Percentiles rank a stretch among this genome's conserved stretches.
Conservation (phyloP, 1,139 yeast genomes). For the Hansenula sp. region DNA sequence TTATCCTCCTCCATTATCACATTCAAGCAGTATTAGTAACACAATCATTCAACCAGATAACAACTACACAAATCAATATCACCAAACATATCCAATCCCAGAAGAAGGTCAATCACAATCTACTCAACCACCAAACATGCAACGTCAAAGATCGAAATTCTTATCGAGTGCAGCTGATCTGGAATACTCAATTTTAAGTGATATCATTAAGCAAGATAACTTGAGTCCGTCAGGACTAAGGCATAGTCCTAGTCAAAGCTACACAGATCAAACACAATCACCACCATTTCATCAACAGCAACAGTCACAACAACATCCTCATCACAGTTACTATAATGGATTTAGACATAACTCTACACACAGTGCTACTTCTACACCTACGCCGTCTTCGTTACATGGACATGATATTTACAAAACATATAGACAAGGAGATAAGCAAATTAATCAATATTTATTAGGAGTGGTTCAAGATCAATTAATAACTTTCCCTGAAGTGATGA, state of each 20-base stretch:
- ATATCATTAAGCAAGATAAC: constrained; percentile 54
- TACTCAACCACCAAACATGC: not conserved
- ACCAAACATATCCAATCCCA: not conserved
- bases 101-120: not conserved
- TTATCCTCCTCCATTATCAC: constrained; percentile 12
- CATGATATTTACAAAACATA: constrained; percentile 20
- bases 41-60: not conserved
- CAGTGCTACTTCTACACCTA: constrained; percentile 13
- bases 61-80: not conserved
- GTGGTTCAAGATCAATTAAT: constrained; percentile 26
- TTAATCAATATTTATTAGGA: constrained; percentile 60
- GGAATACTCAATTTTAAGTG: constrained; percentile 76
- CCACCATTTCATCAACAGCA: not conserved
- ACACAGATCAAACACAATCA: constrained; percentile 3
- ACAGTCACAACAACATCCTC: not conserved
- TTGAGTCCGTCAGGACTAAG: constrained; percentile 15
- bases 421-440: constrained; percentile 27
- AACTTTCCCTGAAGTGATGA: constrained; percentile 53
- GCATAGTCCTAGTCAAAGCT: constrained; percentile 16
- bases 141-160: constrained; percentile 29
- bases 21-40: not conserved
- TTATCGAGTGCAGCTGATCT: constrained; percentile 74
- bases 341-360: constrained; percentile 7
- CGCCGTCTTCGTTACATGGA: constrained; percentile 6
- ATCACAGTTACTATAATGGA: not conserved